phyloP scores from a whole-genome alignment of 2,329 filamentous ascomycete genomes.

The Fusarium piperis region DNA sequence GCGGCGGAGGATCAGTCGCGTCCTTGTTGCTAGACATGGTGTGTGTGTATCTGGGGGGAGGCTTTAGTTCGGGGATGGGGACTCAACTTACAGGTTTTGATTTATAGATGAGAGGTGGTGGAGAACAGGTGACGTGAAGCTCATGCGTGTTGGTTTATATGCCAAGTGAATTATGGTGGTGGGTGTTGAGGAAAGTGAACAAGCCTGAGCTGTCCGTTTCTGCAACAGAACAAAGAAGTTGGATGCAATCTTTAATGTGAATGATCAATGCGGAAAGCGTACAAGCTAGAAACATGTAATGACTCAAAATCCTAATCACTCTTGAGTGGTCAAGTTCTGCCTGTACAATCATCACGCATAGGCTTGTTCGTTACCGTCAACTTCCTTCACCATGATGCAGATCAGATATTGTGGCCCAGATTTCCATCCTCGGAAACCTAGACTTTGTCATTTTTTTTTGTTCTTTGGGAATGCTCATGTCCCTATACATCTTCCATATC shows the following conservation, averaged over 20 bases:
- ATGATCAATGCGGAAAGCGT: neutral
- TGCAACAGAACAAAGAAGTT: slow-evolving; percentile 1
- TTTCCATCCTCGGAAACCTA: neutral
- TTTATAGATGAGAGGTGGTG: neutral
- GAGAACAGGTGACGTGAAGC: neutral
- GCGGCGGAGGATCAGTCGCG: neutral
- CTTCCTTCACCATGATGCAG: neutral
- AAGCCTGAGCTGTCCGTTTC: neutral
- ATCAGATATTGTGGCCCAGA: neutral
- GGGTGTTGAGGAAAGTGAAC: neutral
- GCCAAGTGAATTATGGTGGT: neutral
- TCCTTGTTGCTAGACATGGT: neutral
- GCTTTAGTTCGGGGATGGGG: neutral
- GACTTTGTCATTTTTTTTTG: slow-evolving; percentile 16
- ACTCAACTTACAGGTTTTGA: neutral
- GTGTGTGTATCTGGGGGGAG: neutral
- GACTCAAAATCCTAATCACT: neutral
- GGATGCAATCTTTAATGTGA: neutral
- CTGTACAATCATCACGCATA: neutral
- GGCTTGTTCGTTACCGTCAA: neutral
- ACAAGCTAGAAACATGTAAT: neutral
- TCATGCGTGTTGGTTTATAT: slow-evolving; percentile 2
- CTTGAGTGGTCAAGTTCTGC: neutral
- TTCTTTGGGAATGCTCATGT: neutral
- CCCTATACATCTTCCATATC: neutral